Evolutionary conservation across 179 eudicot species (phyloP).

Genomic region (Beta corolliflora): DNA sequence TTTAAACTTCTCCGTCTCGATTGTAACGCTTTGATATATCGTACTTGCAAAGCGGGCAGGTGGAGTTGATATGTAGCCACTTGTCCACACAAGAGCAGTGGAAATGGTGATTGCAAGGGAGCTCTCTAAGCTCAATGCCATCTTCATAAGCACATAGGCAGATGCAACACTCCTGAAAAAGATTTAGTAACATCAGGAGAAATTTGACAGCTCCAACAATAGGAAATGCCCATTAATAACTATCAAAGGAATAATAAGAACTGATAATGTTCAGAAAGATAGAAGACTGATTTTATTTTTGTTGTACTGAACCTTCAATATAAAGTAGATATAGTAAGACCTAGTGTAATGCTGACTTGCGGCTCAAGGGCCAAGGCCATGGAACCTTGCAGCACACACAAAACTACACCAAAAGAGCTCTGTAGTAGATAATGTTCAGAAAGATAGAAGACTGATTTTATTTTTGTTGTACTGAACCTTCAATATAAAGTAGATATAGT

Average conservation of each 20-base stretch:
- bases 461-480: no score
- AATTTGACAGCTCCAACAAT: not conserved
- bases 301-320: no score
- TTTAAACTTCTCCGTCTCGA: conserved; percentile 31
- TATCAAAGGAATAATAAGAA: not conserved
- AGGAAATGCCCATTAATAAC: not conserved
- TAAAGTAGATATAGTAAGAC: no score
- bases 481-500: no score
- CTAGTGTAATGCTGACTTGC: no score
- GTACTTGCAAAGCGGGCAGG: conserved; percentile 90
- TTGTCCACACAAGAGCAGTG: conserved; percentile 70
- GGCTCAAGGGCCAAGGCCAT: no score
- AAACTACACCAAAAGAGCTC: no score
- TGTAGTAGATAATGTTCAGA: no score
- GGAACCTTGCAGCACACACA: no score
- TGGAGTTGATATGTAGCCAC: conserved; percentile 83
- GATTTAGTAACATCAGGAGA: not conserved
- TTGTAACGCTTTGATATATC: conserved; percentile 40
- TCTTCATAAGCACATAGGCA: conserved; percentile 74
- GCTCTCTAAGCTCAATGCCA: conserved; percentile 62
- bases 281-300: no score
- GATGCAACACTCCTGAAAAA: conserved; percentile 74
- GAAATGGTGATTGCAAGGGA: conserved; percentile 79
- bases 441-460: no score
- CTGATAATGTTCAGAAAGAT: no score